A percentile compares a stretch with the other conserved stretches of the same genome.
Evolutionary conservation across 441 rosid species (phyloP).

Genomic region (Populus hybrid): DNA sequence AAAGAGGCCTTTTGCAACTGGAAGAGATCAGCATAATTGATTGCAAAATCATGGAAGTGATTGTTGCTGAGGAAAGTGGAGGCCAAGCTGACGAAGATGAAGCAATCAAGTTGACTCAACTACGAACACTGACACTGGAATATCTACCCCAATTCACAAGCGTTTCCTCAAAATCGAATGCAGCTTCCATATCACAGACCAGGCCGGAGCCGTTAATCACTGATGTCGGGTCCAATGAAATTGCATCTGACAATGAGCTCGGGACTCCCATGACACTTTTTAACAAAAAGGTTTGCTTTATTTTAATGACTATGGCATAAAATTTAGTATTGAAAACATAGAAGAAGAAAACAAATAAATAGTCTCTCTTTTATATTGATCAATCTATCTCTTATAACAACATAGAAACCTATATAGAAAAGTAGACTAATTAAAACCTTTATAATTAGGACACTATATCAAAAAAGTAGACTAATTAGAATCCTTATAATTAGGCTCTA

Average conservation of each 20-base stretch:
- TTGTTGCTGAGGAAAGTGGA: neutral
- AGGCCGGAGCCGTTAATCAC: too few species aligned
- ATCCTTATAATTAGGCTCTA: too few species aligned
- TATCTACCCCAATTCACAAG: slow-evolving; percentile 9
- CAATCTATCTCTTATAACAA: too few species aligned
- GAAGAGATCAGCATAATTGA: neutral
- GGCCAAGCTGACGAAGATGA: neutral
- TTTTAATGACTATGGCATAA: too few species aligned
- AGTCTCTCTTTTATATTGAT: too few species aligned
- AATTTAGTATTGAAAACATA: too few species aligned
- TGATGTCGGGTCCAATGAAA: neutral
- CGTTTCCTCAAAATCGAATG: slow-evolving; percentile 6
- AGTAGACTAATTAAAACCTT: too few species aligned
- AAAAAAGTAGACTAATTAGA: too few species aligned
- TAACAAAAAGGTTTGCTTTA: neutral
- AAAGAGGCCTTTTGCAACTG: slow-evolving; percentile 5
- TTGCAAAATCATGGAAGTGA: slow-evolving; percentile 10
- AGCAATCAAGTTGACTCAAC: neutral
- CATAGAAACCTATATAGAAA: too few species aligned
- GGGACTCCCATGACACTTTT: slow-evolving; percentile 1
- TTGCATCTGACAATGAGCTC: neutral
- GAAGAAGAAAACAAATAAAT: too few species aligned
- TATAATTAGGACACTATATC: too few species aligned
- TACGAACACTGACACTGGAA: slow-evolving; percentile 1
- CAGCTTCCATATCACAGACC: neutral